Base-by-base conservation (phyloP, 2,329 filamentous ascomycete species). In the Arthrobotrys conoides region DNA sequence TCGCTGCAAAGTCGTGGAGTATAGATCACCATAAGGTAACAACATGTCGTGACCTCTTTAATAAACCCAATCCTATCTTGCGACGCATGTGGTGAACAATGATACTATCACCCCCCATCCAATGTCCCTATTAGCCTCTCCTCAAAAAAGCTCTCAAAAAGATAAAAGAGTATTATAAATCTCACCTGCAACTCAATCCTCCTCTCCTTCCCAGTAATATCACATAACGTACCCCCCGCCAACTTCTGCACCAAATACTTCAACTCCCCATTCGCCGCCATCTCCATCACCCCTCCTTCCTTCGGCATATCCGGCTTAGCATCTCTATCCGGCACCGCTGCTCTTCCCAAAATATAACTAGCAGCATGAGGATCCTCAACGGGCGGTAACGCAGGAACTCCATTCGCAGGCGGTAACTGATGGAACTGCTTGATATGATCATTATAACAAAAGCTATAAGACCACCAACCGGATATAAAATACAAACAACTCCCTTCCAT, bases 381-480 rank as follows among this genome's bases (percentile, higher is more conserved):
- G 0, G 94, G 94, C 24, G 93, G 59, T 20, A 80, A 72, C 44
- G 75, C 85, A 0, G 89, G 88, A 10, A 92, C 89, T 2, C 91
- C 90, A 76, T 90, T 90, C 53, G 89, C 88, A 1, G 90, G 90
- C 0, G 93, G 89, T 76, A 95, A 86, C 53, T 93, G 93, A 84
- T 97, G 94, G 85, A 96, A 97, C 84, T 97, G 94, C 82, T 93
- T 92, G 79, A 97, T 91, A 80, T 95, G 90, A 79, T 91, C 88
- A 83, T 93, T 93, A 85, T 97, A 96, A 87, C 94, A 97, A 84
- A 97, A 97, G 82, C 91, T 92, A 85, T 97, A 97, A 83, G 92
- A 96, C 94, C 94, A 97, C 94, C 94, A 97, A 0, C 94, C 94
- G 0, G 90, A 92, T 80, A 94, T 77, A 24, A 78, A 75, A 67